Evolutionary conservation across 345 rosid genomes (phyloP).

Genomic region (Reutealis trisperma): DNA sequence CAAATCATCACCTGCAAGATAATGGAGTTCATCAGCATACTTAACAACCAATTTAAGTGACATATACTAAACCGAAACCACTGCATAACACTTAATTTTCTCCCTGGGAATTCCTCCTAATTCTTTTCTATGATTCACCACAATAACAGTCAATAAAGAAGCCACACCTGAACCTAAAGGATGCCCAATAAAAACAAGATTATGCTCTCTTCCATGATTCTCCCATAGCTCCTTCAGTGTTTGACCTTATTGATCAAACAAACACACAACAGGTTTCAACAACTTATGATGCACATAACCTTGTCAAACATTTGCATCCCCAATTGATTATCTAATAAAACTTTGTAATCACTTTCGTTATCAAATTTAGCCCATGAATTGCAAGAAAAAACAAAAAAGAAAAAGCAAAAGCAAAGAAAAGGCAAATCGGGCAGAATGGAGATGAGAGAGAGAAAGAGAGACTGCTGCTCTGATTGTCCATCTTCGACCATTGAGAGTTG

Average conservation of each 20-base stretch:
- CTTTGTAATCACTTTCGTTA: conserved; percentile 74
- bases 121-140: conserved; percentile 47
- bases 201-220: conserved; percentile 63
- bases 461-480: too few relatives aligned
- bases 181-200: conserved; percentile 72
- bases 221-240: conserved; percentile 66
- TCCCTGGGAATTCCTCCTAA: conserved; percentile 73
- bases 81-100: conserved; percentile 62
- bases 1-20: conserved; percentile 70
- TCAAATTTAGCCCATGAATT: conserved; percentile 73
- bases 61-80: conserved; percentile 97
- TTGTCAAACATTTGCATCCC: conserved; percentile 78
- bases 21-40: conserved; percentile 85
- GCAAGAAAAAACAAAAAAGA: too few relatives aligned
- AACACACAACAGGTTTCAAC: conserved; percentile 73
- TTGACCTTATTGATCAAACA: conserved; percentile 65
- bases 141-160: conserved; percentile 54
- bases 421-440: too few relatives aligned
- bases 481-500: too few relatives aligned
- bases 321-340: conserved; percentile 59
- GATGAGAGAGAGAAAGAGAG: too few relatives aligned
- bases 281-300: conserved; percentile 89
- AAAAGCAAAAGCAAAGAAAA: too few relatives aligned
- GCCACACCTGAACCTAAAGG: conserved; percentile 95
- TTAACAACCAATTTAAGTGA: conserved; percentile 91